A percentile compares a stretch with the other conserved stretches of the same genome.
phyloP scores from a whole-genome alignment of 1,139 yeast genomes.

The Suhomyces bribrorum region DNA sequence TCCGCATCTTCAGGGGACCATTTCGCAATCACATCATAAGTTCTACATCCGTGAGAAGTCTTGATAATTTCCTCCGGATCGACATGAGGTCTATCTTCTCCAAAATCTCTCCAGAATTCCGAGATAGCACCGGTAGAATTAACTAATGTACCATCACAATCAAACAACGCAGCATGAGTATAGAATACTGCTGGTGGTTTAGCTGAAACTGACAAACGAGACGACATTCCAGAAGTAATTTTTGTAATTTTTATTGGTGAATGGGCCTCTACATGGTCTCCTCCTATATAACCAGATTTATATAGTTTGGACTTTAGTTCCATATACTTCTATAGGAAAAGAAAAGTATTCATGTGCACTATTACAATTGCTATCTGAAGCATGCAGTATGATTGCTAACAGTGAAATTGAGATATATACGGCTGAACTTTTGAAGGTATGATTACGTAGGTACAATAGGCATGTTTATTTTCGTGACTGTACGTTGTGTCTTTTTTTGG shows the following conservation, averaged over 20 bases:
- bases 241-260: background rate
- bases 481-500: no score
- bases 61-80: constrained; percentile 69
- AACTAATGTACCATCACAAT: constrained; percentile 83
- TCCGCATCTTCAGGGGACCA: constrained; percentile 76
- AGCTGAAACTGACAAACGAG: constrained; percentile 4
- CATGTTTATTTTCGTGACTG: no score
- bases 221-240: constrained; percentile 1
- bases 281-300: no score
- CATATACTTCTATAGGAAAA: background rate
- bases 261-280: background rate
- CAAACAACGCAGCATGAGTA: constrained; percentile 61
- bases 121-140: constrained; percentile 82
- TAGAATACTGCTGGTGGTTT: constrained; percentile 49
- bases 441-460: background rate
- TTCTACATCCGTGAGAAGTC: constrained; percentile 81
- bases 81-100: constrained; percentile 66
- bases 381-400: constrained; percentile 1
- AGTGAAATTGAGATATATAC: background rate
- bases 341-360: background rate
- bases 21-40: constrained; percentile 71
- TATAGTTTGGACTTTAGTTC: no score
- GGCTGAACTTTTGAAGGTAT: background rate
- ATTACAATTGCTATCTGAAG: background rate
- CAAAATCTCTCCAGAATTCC: constrained; percentile 76